Base-by-base conservation (phyloP, 352 stramenopile genomes). In the Globisporangium carolinianum region DNA sequence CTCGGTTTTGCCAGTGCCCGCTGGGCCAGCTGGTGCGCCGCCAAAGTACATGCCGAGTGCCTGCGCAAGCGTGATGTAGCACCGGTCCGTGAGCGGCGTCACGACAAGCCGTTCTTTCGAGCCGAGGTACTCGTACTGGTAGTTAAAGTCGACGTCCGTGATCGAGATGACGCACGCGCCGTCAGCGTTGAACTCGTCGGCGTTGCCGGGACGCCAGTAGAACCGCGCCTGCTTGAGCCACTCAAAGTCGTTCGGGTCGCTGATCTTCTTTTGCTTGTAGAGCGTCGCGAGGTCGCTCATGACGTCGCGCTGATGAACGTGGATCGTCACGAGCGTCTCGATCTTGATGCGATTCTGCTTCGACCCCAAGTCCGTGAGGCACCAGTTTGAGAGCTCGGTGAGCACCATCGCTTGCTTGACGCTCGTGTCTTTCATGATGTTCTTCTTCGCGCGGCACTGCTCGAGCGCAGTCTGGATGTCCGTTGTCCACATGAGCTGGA, bases 191-290 rank as follows among this genome's bases (percentile, higher is more conserved):
- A 97, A 96, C 61, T 98, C 95, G 58, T 99, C 96, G 0, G 71
- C 67, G 53, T 92, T 94, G 55, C 94, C 97, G 6, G 89, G 79
- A 24, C 96, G 83, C 95, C 95, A 99, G 66, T 99, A 99, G 62
- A 99, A 99, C 9, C 97, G 84, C n/a, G 94, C 95, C 69, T 99
- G 97, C 68, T 99, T 99, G 49, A 98, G 91, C 97, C 97, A 99
- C 63, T 99, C 96, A 65, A 99, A 99, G 68, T 99, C 96, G 67
- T 98, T 98, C 46, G 95, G 84, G 67, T 98, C 95, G 5, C 83
- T 94, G 55, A 99, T 97, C 64, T 97, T 97, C 69, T 98, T 98
- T 53, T 94, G 83, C 61, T 96, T 94, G 76, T 97, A 96, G 15
- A 99, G 74, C 2, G 85, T 82, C 12, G 82, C 82, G 3, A 99